Evolutionary conservation across 306 rosid genomes (phyloP).

Genomic region (Vigna radiata): DNA sequence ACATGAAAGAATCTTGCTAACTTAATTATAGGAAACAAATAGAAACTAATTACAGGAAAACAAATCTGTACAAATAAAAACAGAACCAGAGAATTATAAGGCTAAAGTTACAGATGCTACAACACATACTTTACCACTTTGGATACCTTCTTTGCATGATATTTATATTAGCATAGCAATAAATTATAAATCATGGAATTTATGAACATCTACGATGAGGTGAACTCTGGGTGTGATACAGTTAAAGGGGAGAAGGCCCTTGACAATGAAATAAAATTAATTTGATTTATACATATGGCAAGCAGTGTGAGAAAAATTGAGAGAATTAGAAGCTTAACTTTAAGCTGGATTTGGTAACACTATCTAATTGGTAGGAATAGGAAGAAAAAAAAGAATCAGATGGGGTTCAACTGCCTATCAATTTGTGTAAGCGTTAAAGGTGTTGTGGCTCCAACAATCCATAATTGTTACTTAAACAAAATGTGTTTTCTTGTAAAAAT

Average conservation of each 20-base stretch:
- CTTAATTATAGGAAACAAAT: neutral
- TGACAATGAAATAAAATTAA: neutral
- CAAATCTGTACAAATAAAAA: neutral
- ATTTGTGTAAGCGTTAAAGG: neutral
- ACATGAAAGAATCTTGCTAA: neutral
- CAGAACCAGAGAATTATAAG: neutral
- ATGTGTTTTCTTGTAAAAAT: neutral
- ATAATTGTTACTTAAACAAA: neutral
- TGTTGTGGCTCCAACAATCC: neutral
- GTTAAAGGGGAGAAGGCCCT: neutral
- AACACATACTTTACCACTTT: neutral
- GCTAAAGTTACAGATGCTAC: neutral
- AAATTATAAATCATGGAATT: neutral
- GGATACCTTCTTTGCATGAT: neutral
- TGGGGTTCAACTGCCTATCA: slow-evolving; percentile 1
- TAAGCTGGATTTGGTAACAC: slow-evolving; percentile 16
- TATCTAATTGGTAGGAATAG: neutral
- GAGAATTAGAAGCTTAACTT: neutral
- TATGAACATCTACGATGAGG: neutral
- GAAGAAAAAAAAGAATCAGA: slow-evolving; percentile 11
- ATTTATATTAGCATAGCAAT: slow-evolving; percentile 2
- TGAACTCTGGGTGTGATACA: neutral
- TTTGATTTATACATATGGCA: slow-evolving; percentile 28
- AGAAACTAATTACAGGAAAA: neutral
- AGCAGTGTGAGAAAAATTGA: neutral